A percentile compares a stretch with the other conserved stretches of the same genome.
Evolutionary conservation across 176 grass and related monocot species (phyloP).

Genomic region (Typha latifolia): DNA sequence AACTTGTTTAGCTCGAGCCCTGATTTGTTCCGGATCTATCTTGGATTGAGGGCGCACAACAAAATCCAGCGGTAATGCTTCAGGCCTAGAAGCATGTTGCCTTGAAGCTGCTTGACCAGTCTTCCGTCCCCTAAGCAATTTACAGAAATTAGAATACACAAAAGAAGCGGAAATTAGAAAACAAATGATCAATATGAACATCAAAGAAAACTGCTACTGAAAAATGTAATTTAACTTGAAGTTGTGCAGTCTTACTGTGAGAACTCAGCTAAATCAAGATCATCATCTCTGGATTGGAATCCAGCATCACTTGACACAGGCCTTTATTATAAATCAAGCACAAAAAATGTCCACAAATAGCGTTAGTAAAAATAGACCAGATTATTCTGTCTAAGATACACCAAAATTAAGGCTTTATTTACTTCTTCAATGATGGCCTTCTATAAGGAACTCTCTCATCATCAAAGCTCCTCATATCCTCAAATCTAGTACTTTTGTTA

Average conservation of each 20-base stretch:
- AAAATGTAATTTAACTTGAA: neutral
- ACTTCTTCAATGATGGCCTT: constrained; percentile 66
- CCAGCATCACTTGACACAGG: constrained; percentile 53
- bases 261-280: constrained; percentile 70
- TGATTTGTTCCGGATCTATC: constrained; percentile 68
- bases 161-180: neutral
- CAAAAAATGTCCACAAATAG: constrained; percentile 7
- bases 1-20: constrained; percentile 76
- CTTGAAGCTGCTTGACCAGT: constrained; percentile 49
- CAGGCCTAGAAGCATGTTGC: constrained; percentile 79
- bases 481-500: constrained; percentile 94
- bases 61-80: constrained; percentile 89
- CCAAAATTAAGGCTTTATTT: constrained; percentile 5
- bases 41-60: constrained; percentile 84
- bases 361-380: constrained; percentile 13
- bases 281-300: constrained; percentile 68
- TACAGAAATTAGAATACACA: constrained; percentile 4
- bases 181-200: too few species aligned
- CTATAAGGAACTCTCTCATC: constrained; percentile 70
- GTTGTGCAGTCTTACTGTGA: constrained; percentile 51
- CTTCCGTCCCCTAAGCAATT: constrained; percentile 35
- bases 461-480: constrained; percentile 81
- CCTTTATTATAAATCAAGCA: constrained; percentile 28
- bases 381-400: neutral
- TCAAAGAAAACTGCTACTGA: neutral